A percentile compares a stretch with the other conserved stretches of the same genome.
Conservation (phyloP, 2,329 filamentous ascomycete genomes). For the Magnaporthiopsis incrustans region DNA sequence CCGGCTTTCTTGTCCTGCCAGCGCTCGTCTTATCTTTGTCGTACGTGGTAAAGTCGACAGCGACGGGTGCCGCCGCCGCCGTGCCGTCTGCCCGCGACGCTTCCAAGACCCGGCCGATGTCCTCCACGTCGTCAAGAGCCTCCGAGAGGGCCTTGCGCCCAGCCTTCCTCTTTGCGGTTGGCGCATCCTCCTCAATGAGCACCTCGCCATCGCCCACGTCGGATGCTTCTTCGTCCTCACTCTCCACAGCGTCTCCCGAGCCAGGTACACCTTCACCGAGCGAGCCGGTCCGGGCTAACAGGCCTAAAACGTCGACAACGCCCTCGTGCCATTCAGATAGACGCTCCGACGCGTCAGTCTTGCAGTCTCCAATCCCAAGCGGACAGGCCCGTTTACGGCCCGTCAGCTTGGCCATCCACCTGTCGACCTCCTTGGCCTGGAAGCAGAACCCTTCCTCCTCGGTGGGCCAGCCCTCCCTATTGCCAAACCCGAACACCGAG, state of each 20-base stretch:
- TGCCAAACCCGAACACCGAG: constrained; percentile 89
- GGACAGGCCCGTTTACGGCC: constrained; percentile 80
- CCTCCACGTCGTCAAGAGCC: constrained; percentile 72
- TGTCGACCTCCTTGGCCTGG: constrained; percentile 83
- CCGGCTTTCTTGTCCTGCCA: constrained; percentile 33
- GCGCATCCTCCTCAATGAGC: constrained; percentile 38
- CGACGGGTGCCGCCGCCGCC: constrained; percentile 45
- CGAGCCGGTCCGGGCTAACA: constrained; percentile 50
- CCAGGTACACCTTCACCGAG: constrained; percentile 62
- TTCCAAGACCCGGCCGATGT: constrained; percentile 61
- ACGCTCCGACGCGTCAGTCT: constrained; percentile 58
- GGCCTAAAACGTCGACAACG: constrained; percentile 60
- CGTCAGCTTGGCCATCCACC: constrained; percentile 95
- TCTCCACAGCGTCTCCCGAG: constrained; percentile 78
- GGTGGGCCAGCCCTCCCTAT: constrained; percentile 84
- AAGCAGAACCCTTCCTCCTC: constrained; percentile 89
- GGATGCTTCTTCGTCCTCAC: constrained; percentile 66
- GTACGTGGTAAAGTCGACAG: constrained; percentile 81
- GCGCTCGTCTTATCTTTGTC: constrained; percentile 42
- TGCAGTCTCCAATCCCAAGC: constrained; percentile 79
- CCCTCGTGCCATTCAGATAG: constrained; percentile 74
- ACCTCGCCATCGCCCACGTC: constrained; percentile 52
- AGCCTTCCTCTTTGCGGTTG: constrained; percentile 27
- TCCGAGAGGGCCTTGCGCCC: neutral
- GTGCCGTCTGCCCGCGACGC: constrained; percentile 31